Evolutionary conservation across 2,329 filamentous ascomycete species (phyloP), one percentile per base, ranked within the genome.

Genomic region (Rhinocladiella similis): DNA sequence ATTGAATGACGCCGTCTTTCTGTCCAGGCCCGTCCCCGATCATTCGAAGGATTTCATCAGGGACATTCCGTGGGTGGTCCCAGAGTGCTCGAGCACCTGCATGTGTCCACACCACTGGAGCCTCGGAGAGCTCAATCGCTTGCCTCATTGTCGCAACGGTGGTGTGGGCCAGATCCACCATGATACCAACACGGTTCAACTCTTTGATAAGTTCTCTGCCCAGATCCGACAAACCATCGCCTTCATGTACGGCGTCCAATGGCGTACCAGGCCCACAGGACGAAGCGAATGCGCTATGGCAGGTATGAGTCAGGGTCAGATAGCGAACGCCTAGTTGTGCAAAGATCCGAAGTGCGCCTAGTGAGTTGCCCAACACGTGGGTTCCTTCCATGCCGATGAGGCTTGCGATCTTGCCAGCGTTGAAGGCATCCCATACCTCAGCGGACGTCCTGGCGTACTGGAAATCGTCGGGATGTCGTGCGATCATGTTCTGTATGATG

Each of bases 41-140:
- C 6, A 63, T 55, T 5, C 67, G 62, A 2, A 77, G 63, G 1
- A 77, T 67, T 38, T 74, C 72, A 49, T 77, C 74, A 1, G 75
- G 74, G 1, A 75, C 74, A 42, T 77, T 75, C 3, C 75, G 69
- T 4, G 69, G 65, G 57, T 75, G 71, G 9, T 65, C 62, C 46
- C 61, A 65, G 1, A 70, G 48, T 2, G 60, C 62, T 16, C 66
- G 64, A 5, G 63, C 64, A 5, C 62, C 61, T 16, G 66, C 63
- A 47, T 69, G 66, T 4, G 64, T 67, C 53, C 68, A 69, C n/a
- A 69, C 67, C 27, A 68, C 63, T 5, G 67, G 67, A 18, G 65
- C 61, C 47, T 61, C 50, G 22, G 66, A 62, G 12, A 67, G 48
- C 7, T 29, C 53, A 10, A 69, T 58, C 7, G 61, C 63, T 46